These are phyloP conservation scores for Monascus purpureus DNA, from an alignment of 495 filamentous ascomycete genomes.

Conservation along the genomic window DNA sequence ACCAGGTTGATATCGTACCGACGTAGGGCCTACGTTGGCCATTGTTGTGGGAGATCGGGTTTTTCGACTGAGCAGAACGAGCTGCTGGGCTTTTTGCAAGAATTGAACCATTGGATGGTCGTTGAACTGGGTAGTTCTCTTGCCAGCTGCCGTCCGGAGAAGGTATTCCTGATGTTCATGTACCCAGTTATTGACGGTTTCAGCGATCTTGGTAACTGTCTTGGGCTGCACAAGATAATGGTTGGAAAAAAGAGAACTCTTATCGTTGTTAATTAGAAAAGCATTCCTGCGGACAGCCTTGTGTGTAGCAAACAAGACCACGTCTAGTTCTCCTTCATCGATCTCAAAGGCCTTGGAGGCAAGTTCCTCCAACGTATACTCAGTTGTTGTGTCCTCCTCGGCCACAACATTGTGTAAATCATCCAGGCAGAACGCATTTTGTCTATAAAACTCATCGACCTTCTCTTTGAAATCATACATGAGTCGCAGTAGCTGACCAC, in stretches of 20 bases:
- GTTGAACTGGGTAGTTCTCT: constrained; percentile 6
- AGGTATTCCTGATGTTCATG: constrained; percentile 40
- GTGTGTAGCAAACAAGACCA: constrained; percentile 56
- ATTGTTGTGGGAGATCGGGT: constrained; percentile 43
- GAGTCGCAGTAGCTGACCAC: constrained; percentile 19
- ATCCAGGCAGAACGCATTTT: constrained; percentile 37
- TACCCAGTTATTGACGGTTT: constrained; percentile 41
- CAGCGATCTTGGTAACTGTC: constrained; percentile 25
- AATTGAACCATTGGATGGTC: constrained; percentile 42
- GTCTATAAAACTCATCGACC: constrained; percentile 22
- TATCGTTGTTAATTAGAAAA: constrained; percentile 35
- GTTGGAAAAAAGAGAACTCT: constrained; percentile 23
- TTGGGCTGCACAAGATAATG: constrained; percentile 37
- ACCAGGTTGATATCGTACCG: constrained; percentile 21
- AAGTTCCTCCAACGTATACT: constrained; percentile 51
- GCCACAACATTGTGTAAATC: constrained; percentile 32
- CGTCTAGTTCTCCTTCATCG: constrained; percentile 24
- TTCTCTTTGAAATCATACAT: constrained; percentile 18
- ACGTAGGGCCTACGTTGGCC: constrained; percentile 38
- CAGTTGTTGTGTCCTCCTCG: constrained; percentile 27
- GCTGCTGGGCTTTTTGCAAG: constrained; percentile 43
- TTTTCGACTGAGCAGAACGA: constrained; percentile 55
- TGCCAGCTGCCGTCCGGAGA: constrained; percentile 12
- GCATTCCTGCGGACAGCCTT: constrained; percentile 31
- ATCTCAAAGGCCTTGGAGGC: constrained; percentile 36